These are phyloP conservation scores for Suillus subaureus DNA, from an alignment of 768 basidiomycete genomes.

Conservation along the genomic window DNA sequence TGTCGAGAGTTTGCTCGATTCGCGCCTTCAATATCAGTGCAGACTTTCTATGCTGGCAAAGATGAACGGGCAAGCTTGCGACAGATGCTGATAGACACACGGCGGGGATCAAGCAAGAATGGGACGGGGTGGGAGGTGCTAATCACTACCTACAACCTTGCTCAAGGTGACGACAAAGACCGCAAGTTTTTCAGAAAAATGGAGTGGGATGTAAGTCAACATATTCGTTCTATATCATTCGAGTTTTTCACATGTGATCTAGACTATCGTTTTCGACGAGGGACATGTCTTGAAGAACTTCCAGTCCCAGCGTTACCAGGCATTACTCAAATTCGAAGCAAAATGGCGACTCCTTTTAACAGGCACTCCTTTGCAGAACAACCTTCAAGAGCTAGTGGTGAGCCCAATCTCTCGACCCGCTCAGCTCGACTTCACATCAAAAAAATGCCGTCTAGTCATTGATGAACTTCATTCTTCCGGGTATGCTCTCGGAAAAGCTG, in stretches of 20 bases:
- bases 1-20: conserved; percentile 94
- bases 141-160: conserved; percentile 94
- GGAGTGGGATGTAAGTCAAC: conserved; percentile 81
- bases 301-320: conserved; percentile 94
- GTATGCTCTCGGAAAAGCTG: conserved; percentile 79
- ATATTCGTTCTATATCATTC: not conserved
- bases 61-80: conserved; percentile 78
- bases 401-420: conserved; percentile 25
- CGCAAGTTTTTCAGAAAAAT: conserved; percentile 91
- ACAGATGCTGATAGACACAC: conserved; percentile 67
- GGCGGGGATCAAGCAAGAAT: conserved; percentile 46
- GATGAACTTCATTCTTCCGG: conserved; percentile 96
- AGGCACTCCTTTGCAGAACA: conserved; percentile 94
- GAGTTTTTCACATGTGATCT: conserved; percentile 5
- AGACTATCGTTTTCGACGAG: conserved; percentile 97
- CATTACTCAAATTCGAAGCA: conserved; percentile 81
- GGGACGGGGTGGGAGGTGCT: conserved; percentile 86
- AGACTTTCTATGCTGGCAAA: conserved; percentile 94
- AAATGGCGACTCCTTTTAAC: conserved; percentile 92
- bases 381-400: conserved; percentile 87
- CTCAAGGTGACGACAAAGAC: conserved; percentile 84
- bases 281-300: conserved; percentile 98
- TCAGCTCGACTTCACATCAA: conserved; percentile 10
- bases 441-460: conserved; percentile 64
- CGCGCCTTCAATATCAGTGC: conserved; percentile 80